Evolutionary conservation across 2,329 filamentous ascomycete species (phyloP).

Genomic region (Elsinoe australis): DNA sequence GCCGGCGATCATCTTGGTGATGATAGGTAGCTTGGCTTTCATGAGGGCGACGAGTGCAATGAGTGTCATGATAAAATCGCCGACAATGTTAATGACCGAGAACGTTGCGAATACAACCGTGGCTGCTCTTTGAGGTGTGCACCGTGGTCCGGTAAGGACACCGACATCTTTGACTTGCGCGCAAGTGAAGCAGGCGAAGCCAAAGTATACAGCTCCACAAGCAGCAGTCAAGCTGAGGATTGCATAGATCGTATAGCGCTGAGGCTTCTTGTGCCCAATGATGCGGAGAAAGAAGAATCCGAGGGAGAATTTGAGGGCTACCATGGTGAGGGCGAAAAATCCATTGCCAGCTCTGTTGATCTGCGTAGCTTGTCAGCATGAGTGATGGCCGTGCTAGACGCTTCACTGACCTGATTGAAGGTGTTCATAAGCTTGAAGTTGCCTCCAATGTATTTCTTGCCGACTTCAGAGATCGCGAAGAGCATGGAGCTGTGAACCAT

Average conservation of each 20-base stretch:
- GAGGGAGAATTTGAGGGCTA: conserved; percentile 7
- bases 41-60: conserved; percentile 27
- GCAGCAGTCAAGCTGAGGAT: not conserved
- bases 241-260: conserved; percentile 1
- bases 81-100: conserved; percentile 8
- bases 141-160: not conserved
- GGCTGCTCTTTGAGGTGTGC: not conserved
- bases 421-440: conserved; percentile 1
- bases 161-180: conserved; percentile 6
- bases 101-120: not conserved
- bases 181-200: conserved; percentile 10
- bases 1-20: conserved; percentile 7
- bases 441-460: conserved; percentile 1
- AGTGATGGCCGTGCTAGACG: too few species aligned
- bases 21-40: conserved; percentile 19
- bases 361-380: not conserved
- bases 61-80: conserved; percentile 9
- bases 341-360: conserved; percentile 1
- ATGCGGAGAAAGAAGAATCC: conserved; percentile 15
- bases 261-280: conserved; percentile 1
- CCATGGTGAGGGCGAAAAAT: conserved; percentile 12
- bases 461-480: conserved; percentile 1
- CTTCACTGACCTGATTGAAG: not conserved
- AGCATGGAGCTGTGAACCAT: conserved; percentile 3
- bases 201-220: not conserved